Evolutionary conservation across 257 asterid species (phyloP).

Genomic region (Salvia miltiorrhiza): DNA sequence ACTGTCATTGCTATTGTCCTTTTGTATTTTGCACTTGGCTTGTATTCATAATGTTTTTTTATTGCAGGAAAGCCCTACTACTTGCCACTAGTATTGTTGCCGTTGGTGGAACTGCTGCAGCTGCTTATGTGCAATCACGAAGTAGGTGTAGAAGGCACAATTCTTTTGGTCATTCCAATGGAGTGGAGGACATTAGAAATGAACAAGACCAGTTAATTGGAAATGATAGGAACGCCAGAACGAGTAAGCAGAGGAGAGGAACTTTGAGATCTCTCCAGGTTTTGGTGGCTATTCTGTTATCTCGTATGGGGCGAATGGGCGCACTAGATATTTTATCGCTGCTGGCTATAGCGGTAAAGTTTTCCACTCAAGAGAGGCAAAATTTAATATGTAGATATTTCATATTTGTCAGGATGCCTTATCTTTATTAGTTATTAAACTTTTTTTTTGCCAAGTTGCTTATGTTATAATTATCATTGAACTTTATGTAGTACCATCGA

Average conservation of each 20-base stretch:
- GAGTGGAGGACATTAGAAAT: constrained; percentile 34
- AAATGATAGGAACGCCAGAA: constrained; percentile 51
- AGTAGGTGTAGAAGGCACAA: constrained; percentile 36
- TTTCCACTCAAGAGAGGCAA: constrained; percentile 24
- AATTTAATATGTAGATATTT: constrained; percentile 14
- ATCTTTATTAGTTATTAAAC: background rate
- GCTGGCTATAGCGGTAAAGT: constrained; percentile 84
- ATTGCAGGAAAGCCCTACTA: constrained; percentile 71
- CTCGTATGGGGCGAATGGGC: constrained; percentile 84
- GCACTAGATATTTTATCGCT: constrained; percentile 67
- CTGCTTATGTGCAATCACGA: constrained; percentile 71
- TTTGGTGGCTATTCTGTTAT: constrained; percentile 80
- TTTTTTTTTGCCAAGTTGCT: background rate
- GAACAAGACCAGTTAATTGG: constrained; percentile 41
- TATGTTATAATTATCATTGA: background rate
- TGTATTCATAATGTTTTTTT: background rate
- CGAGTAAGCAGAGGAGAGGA: constrained; percentile 77
- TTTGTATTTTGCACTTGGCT: background rate
- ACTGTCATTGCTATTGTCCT: background rate
- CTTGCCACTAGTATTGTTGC: constrained; percentile 84
- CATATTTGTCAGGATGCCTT: constrained; percentile 3
- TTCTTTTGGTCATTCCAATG: constrained; percentile 46
- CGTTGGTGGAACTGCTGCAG: constrained; percentile 92
- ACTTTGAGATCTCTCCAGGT: constrained; percentile 85
- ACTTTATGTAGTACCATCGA: background rate